These are phyloP conservation scores for Arxiozyma bovina DNA, from an alignment of 1,139 yeast genomes.

Conservation along the genomic window DNA sequence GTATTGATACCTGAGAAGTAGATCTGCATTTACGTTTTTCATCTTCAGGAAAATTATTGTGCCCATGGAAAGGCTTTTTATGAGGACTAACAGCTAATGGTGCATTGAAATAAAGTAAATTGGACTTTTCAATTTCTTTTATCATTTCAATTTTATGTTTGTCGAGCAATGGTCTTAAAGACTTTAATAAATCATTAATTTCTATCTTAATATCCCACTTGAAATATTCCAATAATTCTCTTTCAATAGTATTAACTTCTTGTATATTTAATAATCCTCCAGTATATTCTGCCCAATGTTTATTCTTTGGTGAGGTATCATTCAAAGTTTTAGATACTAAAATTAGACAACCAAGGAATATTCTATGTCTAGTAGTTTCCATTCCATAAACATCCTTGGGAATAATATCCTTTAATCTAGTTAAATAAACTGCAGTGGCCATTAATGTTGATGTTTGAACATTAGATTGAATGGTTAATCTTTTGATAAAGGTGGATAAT, in stretches of 20 bases:
- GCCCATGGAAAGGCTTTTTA: slow-evolving; percentile 11
- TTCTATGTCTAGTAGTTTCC: slow-evolving; percentile 88
- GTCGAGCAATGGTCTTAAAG: slow-evolving; percentile 61
- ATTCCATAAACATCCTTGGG: slow-evolving; percentile 90
- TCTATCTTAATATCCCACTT: slow-evolving; percentile 75
- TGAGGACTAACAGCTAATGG: slow-evolving; percentile 11
- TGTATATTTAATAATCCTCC: slow-evolving; percentile 65
- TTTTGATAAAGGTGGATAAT: slow-evolving; percentile 57
- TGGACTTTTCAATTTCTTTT: slow-evolving; percentile 10
- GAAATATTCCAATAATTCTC: slow-evolving; percentile 70
- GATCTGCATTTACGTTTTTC: not conserved
- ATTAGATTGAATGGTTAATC: slow-evolving; percentile 67
- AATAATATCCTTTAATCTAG: slow-evolving; percentile 62
- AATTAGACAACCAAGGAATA: slow-evolving; percentile 79
- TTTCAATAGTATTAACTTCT: slow-evolving; percentile 87
- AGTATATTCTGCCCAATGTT: slow-evolving; percentile 91
- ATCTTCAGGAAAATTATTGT: not conserved
- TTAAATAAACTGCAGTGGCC: slow-evolving; percentile 79
- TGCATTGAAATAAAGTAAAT: slow-evolving; percentile 14
- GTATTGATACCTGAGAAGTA: slow-evolving; percentile 16
- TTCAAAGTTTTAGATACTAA: slow-evolving; percentile 84
- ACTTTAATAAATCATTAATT: slow-evolving; percentile 57
- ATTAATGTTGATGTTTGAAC: slow-evolving; percentile 93
- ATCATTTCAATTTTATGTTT: not conserved
- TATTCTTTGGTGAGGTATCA: slow-evolving; percentile 89